phyloP scores from a whole-genome alignment of 2,329 filamentous ascomycete genomes.

The Alternaria conjuncta region DNA sequence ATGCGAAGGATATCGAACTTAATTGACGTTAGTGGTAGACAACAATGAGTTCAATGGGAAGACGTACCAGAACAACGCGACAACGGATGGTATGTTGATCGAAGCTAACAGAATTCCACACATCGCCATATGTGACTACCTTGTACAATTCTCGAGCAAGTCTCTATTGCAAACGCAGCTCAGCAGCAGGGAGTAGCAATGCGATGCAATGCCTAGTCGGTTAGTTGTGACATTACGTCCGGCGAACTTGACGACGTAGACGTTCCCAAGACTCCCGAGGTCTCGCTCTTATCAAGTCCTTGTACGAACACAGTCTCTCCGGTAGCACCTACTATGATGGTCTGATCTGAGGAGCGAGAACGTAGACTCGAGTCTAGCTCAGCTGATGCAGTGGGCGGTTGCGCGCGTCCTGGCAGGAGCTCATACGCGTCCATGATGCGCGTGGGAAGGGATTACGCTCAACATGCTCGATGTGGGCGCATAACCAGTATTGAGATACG shows the following conservation, averaged over 20 bases:
- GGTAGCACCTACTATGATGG: neutral
- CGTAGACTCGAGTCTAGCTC: too few species aligned
- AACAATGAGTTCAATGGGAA: neutral
- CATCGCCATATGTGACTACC: neutral
- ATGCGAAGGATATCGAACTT: neutral
- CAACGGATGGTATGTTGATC: neutral
- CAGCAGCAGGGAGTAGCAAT: neutral
- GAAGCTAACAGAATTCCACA: neutral
- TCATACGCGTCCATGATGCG: too few species aligned
- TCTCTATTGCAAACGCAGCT: neutral
- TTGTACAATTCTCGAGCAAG: neutral
- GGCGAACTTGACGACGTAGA: neutral
- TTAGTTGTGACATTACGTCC: neutral
- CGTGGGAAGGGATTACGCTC: too few species aligned
- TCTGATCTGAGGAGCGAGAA: neutral
- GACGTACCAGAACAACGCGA: neutral
- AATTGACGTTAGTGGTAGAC: neutral
- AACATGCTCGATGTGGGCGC: too few species aligned
- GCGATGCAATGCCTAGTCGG: neutral
- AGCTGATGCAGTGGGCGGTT: too few species aligned
- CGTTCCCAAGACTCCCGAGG: too few species aligned
- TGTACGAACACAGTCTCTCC: neutral
- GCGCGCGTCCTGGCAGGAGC: too few species aligned
- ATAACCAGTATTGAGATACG: too few species aligned
- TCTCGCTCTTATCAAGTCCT: too few species aligned